Evolutionary conservation across 345 rosid species (phyloP).

Genomic region (Lumnitzera littorea): DNA sequence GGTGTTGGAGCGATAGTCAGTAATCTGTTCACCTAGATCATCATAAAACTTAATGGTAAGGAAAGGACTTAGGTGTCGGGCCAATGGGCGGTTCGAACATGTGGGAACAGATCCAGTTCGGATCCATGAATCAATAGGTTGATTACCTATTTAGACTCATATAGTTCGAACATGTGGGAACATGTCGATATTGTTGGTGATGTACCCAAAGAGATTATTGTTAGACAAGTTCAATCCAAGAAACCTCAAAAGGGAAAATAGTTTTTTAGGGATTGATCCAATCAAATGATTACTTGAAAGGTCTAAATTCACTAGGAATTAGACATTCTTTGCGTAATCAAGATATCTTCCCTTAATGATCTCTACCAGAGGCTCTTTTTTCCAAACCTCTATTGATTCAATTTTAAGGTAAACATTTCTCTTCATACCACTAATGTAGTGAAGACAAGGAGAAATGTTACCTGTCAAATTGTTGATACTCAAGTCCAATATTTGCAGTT

Average conservation of each 20-base stretch:
- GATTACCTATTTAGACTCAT: too few species aligned
- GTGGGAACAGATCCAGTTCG: too few species aligned
- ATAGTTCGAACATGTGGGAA: too few species aligned
- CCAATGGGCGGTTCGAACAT: too few species aligned
- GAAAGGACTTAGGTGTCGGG: too few species aligned
- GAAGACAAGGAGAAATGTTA: constrained; percentile 3
- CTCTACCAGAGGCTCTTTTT: too few species aligned
- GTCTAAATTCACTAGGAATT: constrained; percentile 9
- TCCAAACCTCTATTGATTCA: too few species aligned
- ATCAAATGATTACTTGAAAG: constrained; percentile 18
- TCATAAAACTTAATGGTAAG: too few species aligned
- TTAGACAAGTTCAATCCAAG: constrained; percentile 16
- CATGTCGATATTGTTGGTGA: constrained; percentile 11
- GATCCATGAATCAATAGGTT: too few species aligned
- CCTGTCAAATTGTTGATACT: constrained; percentile 13
- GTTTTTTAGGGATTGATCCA: constrained; percentile 10
- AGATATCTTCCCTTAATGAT: not conserved
- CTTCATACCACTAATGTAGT: constrained; percentile 1
- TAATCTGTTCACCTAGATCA: too few species aligned
- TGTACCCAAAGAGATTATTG: constrained; percentile 15
- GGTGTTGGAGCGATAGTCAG: too few species aligned
- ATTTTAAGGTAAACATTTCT: not conserved
- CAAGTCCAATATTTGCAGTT: constrained; percentile 14
- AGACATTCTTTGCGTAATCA: not conserved
- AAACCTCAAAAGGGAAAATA: constrained; percentile 10